Conservation (phyloP, 768 basidiomycete genomes). For the Rhodosporidiobolus sp. region DNA sequence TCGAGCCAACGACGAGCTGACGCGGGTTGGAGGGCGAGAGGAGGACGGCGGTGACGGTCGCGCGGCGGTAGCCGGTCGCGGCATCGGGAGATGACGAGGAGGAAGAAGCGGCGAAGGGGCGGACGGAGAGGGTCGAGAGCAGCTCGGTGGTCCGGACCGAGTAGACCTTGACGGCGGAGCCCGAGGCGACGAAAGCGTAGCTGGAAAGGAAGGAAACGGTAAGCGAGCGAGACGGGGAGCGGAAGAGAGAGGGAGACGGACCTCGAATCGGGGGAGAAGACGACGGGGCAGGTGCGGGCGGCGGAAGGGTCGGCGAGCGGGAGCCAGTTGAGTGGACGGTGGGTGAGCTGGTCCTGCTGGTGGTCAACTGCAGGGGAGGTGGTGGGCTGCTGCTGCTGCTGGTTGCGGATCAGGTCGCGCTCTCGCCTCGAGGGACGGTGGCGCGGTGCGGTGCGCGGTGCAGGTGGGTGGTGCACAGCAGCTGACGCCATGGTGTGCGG, state of each 20-base stretch:
- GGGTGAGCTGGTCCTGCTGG: not conserved
- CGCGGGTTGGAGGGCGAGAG: constrained; percentile 82
- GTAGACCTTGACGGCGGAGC: constrained; percentile 78
- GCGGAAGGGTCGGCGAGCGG: constrained; percentile 10
- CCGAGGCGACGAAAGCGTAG: constrained; percentile 83
- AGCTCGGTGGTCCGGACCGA: constrained; percentile 73
- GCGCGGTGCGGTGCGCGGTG: not conserved
- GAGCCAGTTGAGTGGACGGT: constrained; percentile 16
- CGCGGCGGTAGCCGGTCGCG: constrained; percentile 23
- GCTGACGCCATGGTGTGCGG: not conserved
- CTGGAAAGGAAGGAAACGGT: constrained; percentile 47
- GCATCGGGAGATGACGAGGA: constrained; percentile 20
- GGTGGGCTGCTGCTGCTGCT: not conserved
- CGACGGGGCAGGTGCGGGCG: constrained; percentile 19
- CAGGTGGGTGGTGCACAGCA: not conserved
- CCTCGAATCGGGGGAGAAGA: constrained; percentile 32
- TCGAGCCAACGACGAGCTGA: constrained; percentile 80
- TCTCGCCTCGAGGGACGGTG: constrained; percentile 2
- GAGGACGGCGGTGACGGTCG: constrained; percentile 65
- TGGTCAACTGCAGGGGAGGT: not conserved
- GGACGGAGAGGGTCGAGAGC: constrained; percentile 72
- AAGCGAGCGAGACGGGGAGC: not conserved
- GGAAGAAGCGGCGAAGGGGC: constrained; percentile 43
- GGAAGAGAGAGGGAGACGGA: constrained; percentile 5
- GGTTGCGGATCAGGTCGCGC: not conserved